Evolutionary conservation across 2,329 filamentous ascomycete species (phyloP).

Genomic region (Hypoxylon sp.): DNA sequence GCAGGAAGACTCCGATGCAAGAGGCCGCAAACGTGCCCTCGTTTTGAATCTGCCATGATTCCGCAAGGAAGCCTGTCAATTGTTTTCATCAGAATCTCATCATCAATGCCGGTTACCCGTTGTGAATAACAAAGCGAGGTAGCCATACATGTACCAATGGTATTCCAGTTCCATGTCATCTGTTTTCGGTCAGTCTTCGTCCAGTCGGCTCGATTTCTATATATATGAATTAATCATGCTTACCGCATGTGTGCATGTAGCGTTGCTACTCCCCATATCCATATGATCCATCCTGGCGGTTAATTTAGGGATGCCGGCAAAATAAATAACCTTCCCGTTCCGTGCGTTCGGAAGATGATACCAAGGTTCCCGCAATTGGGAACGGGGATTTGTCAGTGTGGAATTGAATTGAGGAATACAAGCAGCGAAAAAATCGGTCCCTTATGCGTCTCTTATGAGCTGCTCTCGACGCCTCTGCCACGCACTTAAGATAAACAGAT

Average conservation of each 20-base stretch:
- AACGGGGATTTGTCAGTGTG: conserved; percentile 4
- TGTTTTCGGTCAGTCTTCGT: conserved; percentile 43
- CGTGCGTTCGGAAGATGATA: conserved; percentile 37
- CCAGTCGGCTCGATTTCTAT: conserved; percentile 19
- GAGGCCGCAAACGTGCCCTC: conserved; percentile 61
- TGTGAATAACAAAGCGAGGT: conserved; percentile 3
- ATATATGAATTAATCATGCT: conserved; percentile 22
- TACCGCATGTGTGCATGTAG: conserved; percentile 31
- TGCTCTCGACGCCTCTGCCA: conserved; percentile 9
- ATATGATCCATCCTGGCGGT: conserved; percentile 47
- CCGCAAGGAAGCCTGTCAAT: conserved; percentile 56
- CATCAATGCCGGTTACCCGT: conserved; percentile 7
- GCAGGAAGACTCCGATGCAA: conserved; percentile 61
- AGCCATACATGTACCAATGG: conserved; percentile 57
- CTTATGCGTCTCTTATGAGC: conserved; percentile 14
- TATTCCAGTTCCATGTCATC: conserved; percentile 64
- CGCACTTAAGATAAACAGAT: conserved; percentile 10
- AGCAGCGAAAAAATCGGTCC: conserved; percentile 1
- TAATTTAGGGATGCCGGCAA: conserved; percentile 42
- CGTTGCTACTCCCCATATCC: conserved; percentile 35
- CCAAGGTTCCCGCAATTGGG: conserved; percentile 21
- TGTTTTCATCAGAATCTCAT: conserved; percentile 14
- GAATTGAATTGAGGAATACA: not conserved
- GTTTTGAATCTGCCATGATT: conserved; percentile 59
- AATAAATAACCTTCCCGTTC: conserved; percentile 38